Evolutionary conservation across 177 flowering plant species (phyloP).

Genomic region (Tripterygium wilfordii): DNA sequence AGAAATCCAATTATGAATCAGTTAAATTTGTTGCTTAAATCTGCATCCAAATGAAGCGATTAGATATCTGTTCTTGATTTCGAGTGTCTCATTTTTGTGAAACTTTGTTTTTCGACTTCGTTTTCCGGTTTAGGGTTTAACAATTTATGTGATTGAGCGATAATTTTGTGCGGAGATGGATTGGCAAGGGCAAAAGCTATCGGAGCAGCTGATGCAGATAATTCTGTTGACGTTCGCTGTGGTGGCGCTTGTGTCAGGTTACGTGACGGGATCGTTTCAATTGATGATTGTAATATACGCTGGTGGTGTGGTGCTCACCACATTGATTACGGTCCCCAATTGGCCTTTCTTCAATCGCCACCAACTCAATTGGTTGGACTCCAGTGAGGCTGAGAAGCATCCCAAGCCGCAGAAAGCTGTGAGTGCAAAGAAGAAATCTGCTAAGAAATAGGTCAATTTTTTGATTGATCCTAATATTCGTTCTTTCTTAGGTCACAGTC

Average conservation of each 20-base stretch:
- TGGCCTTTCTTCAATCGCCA: constrained; percentile 92
- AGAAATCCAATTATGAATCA: no score
- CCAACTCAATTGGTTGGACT: constrained; percentile 83
- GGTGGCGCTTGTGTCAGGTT: constrained; percentile 55
- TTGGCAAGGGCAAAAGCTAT: constrained; percentile 95
- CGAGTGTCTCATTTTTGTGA: no score
- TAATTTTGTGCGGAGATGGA: constrained; percentile 52
- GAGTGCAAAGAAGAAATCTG: constrained; percentile 50
- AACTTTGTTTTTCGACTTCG: no score
- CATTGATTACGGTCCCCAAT: constrained; percentile 68
- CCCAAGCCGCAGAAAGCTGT: constrained; percentile 55
- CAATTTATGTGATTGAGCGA: no score
- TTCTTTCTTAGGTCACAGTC: background rate
- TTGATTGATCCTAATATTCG: constrained; percentile 4
- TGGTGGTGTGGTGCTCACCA: constrained; percentile 69
- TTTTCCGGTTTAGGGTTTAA: no score
- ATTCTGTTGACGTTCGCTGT: constrained; percentile 58
- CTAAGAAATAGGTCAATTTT: constrained; percentile 48
- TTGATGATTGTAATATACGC: constrained; percentile 67
- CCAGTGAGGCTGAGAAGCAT: constrained; percentile 61
- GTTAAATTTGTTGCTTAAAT: no score
- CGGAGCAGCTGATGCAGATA: constrained; percentile 90
- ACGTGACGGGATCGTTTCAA: constrained; percentile 59
- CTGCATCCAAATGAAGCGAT: no score
- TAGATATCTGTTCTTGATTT: no score